These are phyloP conservation scores for Lasiodiplodia theobromae DNA, from an alignment of 2,329 filamentous ascomycete species.

Conservation along the genomic window DNA sequence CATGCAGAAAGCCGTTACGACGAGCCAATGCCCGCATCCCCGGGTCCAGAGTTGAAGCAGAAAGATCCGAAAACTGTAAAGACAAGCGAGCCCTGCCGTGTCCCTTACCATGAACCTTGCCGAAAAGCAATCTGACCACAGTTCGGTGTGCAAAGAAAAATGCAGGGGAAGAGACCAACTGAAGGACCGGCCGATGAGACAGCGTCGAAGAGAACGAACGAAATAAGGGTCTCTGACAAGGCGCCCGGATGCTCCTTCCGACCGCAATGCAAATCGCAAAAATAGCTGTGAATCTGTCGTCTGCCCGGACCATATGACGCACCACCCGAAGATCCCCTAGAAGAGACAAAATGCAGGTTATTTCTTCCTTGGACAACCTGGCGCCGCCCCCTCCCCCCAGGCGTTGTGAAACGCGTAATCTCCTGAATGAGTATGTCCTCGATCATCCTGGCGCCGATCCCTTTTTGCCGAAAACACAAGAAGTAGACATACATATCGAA, in stretches of 20 bases:
- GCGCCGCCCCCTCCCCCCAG: slow-evolving; percentile 22
- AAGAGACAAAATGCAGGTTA: slow-evolving; percentile 27
- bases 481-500: slow-evolving; percentile 27
- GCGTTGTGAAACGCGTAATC: slow-evolving; percentile 25
- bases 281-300: slow-evolving; percentile 26
- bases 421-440: slow-evolving; percentile 21
- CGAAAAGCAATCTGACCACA: slow-evolving; percentile 20
- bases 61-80: slow-evolving; percentile 25
- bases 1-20: slow-evolving; percentile 22
- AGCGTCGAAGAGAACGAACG: neutral
- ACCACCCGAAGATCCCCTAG: slow-evolving; percentile 20
- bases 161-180: slow-evolving; percentile 14
- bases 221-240: slow-evolving; percentile 10
- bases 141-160: slow-evolving; percentile 8
- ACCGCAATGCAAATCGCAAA: slow-evolving; percentile 24
- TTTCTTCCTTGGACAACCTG: slow-evolving; percentile 18
- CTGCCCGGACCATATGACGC: slow-evolving; percentile 23
- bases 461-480: slow-evolving; percentile 24
- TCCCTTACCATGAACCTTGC: slow-evolving; percentile 11
- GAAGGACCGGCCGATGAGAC: slow-evolving; percentile 18
- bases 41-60: slow-evolving; percentile 19
- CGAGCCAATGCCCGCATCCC: slow-evolving; percentile 19
- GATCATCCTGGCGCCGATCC: slow-evolving; percentile 23
- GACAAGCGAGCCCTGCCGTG: slow-evolving; percentile 24
- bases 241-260: slow-evolving; percentile 18